phyloP scores from a whole-genome alignment of 2,329 filamentous ascomycete genomes.

The Ophiocordyceps camponoti-rufipedis region DNA sequence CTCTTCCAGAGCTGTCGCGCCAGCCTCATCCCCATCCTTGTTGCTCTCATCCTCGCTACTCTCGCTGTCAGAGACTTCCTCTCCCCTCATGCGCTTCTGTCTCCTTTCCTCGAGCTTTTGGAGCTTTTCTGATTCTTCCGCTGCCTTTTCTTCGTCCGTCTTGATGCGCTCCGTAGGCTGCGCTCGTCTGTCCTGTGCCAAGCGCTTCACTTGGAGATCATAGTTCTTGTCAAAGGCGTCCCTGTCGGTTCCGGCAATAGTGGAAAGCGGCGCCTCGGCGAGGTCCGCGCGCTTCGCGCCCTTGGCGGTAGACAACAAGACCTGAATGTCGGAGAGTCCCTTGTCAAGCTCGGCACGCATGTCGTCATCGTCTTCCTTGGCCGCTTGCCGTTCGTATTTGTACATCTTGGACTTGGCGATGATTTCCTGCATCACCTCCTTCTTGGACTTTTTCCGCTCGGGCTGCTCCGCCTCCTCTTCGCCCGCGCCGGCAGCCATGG shows the following conservation, averaged over 20 bases:
- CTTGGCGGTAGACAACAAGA: constrained; percentile 41
- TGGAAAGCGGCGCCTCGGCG: constrained; percentile 8
- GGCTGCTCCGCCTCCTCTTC: constrained; percentile 39
- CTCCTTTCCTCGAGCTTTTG: constrained; percentile 71
- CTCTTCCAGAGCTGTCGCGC: constrained; percentile 7
- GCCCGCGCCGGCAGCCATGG: constrained; percentile 22
- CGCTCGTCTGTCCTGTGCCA: constrained; percentile 71
- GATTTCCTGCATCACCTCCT: constrained; percentile 94
- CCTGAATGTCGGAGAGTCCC: constrained; percentile 59
- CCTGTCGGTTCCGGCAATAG: constrained; percentile 38
- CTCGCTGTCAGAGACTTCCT: constrained; percentile 49
- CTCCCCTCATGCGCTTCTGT: constrained; percentile 71
- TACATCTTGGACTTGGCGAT: constrained; percentile 93
- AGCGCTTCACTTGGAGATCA: constrained; percentile 62
- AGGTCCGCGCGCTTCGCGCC: constrained; percentile 14
- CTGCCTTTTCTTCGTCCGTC: constrained; percentile 70
- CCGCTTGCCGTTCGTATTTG: constrained; percentile 85
- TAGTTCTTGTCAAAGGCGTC: constrained; percentile 69
- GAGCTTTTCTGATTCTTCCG: constrained; percentile 58
- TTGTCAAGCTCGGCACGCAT: constrained; percentile 70
- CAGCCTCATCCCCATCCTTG: constrained; percentile 6
- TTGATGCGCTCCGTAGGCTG: constrained; percentile 76
- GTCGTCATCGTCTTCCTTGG: constrained; percentile 87
- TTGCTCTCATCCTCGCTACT: constrained; percentile 24
- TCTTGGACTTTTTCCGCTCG: constrained; percentile 81